Evolutionary conservation across 257 asterid species (phyloP).

Genomic region (Solanum microdontum): DNA sequence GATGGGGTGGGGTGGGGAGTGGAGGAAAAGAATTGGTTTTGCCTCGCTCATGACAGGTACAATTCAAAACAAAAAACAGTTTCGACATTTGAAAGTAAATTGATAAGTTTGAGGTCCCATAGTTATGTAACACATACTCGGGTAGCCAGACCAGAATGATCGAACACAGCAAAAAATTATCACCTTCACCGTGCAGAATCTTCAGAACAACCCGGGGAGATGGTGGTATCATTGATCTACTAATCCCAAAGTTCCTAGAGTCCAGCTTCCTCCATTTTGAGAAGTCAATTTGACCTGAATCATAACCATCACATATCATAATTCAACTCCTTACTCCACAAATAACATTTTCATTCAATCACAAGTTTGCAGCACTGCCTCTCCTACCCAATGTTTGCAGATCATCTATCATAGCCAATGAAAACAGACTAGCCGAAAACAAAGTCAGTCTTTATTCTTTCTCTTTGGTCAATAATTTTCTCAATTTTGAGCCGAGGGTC

Average conservation of each 20-base stretch:
- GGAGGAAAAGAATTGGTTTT: background rate
- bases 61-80: background rate
- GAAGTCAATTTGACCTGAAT: slow-evolving; percentile 28
- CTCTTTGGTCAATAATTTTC: background rate
- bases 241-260: slow-evolving; percentile 52
- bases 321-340: background rate
- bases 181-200: slow-evolving; percentile 51
- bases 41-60: background rate
- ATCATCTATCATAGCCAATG: background rate
- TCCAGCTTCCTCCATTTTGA: slow-evolving; percentile 65
- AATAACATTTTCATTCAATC: background rate
- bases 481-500: background rate
- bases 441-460: background rate
- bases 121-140: background rate
- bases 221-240: slow-evolving; percentile 38
- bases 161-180: background rate
- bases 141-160: background rate
- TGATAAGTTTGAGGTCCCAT: background rate
- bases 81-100: background rate
- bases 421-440: background rate
- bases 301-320: background rate
- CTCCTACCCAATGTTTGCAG: background rate
- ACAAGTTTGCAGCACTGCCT: background rate
- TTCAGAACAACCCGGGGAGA: slow-evolving; percentile 49
- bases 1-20: background rate